A percentile compares a stretch with the other conserved stretches of the same genome.
These are phyloP conservation scores for Phytophthora idaei DNA, from an alignment of 352 stramenopile genomes.

Conservation along the genomic window DNA sequence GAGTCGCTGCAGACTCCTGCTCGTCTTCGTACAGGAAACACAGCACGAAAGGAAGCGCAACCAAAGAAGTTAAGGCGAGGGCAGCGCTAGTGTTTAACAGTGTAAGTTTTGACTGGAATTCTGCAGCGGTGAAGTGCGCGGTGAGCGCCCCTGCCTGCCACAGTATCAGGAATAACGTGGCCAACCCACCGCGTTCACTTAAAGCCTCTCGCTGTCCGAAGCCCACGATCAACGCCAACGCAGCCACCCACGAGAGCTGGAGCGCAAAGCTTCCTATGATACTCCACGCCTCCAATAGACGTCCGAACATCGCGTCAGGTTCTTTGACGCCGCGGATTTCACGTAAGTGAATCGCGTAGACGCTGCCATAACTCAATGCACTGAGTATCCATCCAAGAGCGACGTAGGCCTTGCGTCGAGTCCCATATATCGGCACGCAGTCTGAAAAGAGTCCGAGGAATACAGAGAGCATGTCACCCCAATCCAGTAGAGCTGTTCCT, in stretches of 20 bases:
- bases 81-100: constrained; percentile 13
- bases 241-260: constrained; percentile 48
- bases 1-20: constrained; percentile 9
- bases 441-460: constrained; percentile 89
- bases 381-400: constrained; percentile 65
- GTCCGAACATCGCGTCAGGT: constrained; percentile 18
- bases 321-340: constrained; percentile 10
- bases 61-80: constrained; percentile 14
- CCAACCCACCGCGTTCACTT: constrained; percentile 50
- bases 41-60: constrained; percentile 38
- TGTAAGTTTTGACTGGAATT: constrained; percentile 28
- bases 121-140: constrained; percentile 34
- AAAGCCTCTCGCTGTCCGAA: constrained; percentile 60
- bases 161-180: constrained; percentile 47
- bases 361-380: constrained; percentile 20
- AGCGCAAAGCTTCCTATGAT: constrained; percentile 41
- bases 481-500: constrained; percentile 53
- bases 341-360: constrained; percentile 15
- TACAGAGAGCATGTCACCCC: constrained; percentile 76
- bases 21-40: constrained; percentile 52
- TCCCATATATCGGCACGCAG: constrained; percentile 76
- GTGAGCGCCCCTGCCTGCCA: constrained; percentile 43
- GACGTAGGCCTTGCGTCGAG: constrained; percentile 89
- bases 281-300: constrained; percentile 40
- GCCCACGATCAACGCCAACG: constrained; percentile 52